Percentiles rank a stretch among this genome's conserved stretches.
phyloP scores from a whole-genome alignment of 2,329 filamentous ascomycete genomes.

The Sporothrix globosa region DNA sequence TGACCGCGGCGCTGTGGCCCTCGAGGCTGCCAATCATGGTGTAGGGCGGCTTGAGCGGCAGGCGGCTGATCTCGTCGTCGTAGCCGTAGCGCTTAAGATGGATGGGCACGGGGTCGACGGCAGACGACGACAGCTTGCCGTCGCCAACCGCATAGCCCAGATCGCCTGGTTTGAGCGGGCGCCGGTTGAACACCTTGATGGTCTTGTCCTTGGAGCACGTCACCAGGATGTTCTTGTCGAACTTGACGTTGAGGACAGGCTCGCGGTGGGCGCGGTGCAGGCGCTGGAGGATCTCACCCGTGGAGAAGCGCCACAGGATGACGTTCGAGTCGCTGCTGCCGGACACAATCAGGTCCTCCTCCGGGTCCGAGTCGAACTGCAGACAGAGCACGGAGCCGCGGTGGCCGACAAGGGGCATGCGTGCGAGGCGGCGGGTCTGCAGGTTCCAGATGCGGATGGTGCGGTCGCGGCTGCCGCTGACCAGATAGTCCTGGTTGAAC shows the following conservation, averaged over 20 bases:
- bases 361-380: constrained; percentile 86
- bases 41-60: constrained; percentile 65
- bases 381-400: constrained; percentile 87
- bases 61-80: constrained; percentile 50
- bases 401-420: constrained; percentile 76
- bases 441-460: constrained; percentile 91
- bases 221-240: constrained; percentile 87
- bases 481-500: constrained; percentile 80
- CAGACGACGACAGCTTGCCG: constrained; percentile 32
- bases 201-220: constrained; percentile 97
- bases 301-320: constrained; percentile 92
- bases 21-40: constrained; percentile 77
- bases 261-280: constrained; percentile 79
- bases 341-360: constrained; percentile 91
- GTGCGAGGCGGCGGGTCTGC: constrained; percentile 74
- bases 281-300: constrained; percentile 77
- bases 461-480: constrained; percentile 89
- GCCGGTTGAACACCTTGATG: constrained; percentile 94
- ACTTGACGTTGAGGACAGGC: constrained; percentile 90
- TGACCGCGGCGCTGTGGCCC: constrained; percentile 89
- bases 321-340: constrained; percentile 91
- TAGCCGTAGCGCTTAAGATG: constrained; percentile 60
- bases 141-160: constrained; percentile 52
- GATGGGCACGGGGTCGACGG: constrained; percentile 60
- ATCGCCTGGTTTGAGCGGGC: constrained; percentile 64